Percentiles rank a stretch among this genome's conserved stretches.
phyloP scores from a whole-genome alignment of 306 rosid genomes.

The Trichosanthes truncata region DNA sequence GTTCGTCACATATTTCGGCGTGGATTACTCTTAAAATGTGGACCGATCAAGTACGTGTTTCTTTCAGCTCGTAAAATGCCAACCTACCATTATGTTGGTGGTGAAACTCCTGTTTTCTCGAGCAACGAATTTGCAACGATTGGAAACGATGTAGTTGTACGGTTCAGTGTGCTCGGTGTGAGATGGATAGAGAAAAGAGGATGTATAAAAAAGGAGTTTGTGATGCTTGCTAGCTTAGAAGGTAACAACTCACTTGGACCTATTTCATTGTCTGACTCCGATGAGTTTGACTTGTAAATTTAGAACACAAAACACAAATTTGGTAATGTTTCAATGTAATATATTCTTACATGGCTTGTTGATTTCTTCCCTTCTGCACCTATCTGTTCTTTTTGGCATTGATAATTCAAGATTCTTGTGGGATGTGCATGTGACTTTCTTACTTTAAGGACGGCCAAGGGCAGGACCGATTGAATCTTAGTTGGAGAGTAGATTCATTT shows the following conservation, averaged over 20 bases:
- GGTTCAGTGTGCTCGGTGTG: slow-evolving; percentile 26
- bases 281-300: slow-evolving; percentile 19
- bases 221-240: slow-evolving; percentile 26
- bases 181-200: slow-evolving; percentile 30
- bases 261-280: slow-evolving; percentile 22
- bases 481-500: neutral
- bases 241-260: slow-evolving; percentile 40
- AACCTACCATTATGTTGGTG: slow-evolving; percentile 15
- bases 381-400: neutral
- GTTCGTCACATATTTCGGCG: slow-evolving; percentile 11
- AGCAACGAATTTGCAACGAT: slow-evolving; percentile 21
- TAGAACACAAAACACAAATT: neutral
- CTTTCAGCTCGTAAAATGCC: slow-evolving; percentile 34
- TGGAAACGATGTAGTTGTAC: slow-evolving; percentile 19
- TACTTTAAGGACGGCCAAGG: neutral
- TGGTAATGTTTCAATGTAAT: slow-evolving; percentile 5
- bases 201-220: slow-evolving; percentile 22
- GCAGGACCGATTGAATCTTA: neutral
- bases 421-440: neutral
- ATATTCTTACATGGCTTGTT: neutral
- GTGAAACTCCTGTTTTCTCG: slow-evolving; percentile 19
- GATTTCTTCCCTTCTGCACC: neutral
- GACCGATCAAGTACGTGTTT: slow-evolving; percentile 29
- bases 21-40: slow-evolving; percentile 37
- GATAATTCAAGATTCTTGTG: neutral